These are phyloP conservation scores for Cystofilobasidium bisporidii DNA, from an alignment of 768 basidiomycete genomes.

Conservation along the genomic window DNA sequence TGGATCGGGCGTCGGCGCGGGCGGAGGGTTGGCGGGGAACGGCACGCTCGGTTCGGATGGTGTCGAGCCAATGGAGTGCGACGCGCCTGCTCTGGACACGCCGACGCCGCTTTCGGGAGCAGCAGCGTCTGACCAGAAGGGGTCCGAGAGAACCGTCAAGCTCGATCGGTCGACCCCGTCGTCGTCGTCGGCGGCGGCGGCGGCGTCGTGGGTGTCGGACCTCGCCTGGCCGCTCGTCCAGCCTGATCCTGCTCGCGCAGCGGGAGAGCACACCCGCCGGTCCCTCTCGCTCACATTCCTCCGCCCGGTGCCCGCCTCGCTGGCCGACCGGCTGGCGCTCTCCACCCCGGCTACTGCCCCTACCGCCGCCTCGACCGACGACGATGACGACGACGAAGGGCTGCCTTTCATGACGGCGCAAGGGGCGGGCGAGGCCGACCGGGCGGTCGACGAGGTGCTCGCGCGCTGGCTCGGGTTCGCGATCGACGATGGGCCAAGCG, in stretches of 20 bases:
- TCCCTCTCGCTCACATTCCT: conserved; percentile 28
- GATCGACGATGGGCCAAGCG: conserved; percentile 20
- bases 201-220: too few species aligned
- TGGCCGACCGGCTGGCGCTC: not conserved
- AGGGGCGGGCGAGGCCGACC: not conserved
- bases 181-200: conserved; percentile 1
- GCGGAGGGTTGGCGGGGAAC: too few species aligned
- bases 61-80: not conserved
- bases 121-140: too few species aligned
- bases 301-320: conserved; percentile 21
- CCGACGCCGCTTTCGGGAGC: too few species aligned
- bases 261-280: not conserved
- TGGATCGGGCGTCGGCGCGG: too few species aligned
- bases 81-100: not conserved
- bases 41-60: not conserved
- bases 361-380: too few species aligned
- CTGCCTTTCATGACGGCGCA: too few species aligned
- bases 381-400: too few species aligned
- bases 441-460: conserved; percentile 20
- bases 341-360: too few species aligned
- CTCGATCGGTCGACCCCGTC: not conserved
- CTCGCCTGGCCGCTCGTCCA: too few species aligned
- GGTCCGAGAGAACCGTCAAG: too few species aligned
- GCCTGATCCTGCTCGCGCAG: too few species aligned
- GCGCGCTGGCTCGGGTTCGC: conserved; percentile 22